Evolutionary conservation across 2,329 filamentous ascomycete species (phyloP), one percentile per base, ranked within the genome.

Genomic region (Alternaria gaisen): DNA sequence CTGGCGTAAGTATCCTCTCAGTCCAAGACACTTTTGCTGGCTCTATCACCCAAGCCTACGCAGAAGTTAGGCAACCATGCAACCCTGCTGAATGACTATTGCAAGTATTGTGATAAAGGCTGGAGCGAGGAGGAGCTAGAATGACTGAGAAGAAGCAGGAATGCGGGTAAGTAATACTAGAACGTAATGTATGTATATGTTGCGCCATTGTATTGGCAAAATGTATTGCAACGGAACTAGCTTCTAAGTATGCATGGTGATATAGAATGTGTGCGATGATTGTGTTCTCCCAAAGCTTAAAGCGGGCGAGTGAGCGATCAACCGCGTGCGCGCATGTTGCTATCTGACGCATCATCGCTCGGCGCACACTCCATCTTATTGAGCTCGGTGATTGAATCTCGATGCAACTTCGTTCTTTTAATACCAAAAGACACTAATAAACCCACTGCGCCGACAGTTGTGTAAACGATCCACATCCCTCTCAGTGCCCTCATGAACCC

Each of bases 391-490:
- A 26, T 32, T 22, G 44, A 14, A 11, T 60, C 36, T 3, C 61
- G 55, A 43, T 60, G 60, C n/a, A 79, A 50, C 42, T 63, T 77
- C 10, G 67, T 66, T 56, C 77, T 72, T 41, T 70, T 68, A 30
- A 79, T 78, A 0, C 76, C 75, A 38, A 77, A 75, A 20, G 75
- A 77, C 2, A 74, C 58, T 4, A 71, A 14, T 41, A 79, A 57
- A 0, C 77, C 77, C 11, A 78, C 5, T 0, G 60, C 72, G 30
- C 82, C 82, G 1, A 82, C 63, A 7, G 81, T 72, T 0, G 80
- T 79, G 57, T 83, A 85, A 53, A 85, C 80, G 41, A 86, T 82
- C 82, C 84, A 86, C 66, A 83, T 82, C 28, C 81, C 81, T 59
- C 77, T 80, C 50, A 86, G 69, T 4, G 80, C 77, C 32, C 73